Evolutionary conservation across 164 flowering plant species (phyloP), one percentile per base, ranked within the genome.

Genomic region (Platanus orientalis): DNA sequence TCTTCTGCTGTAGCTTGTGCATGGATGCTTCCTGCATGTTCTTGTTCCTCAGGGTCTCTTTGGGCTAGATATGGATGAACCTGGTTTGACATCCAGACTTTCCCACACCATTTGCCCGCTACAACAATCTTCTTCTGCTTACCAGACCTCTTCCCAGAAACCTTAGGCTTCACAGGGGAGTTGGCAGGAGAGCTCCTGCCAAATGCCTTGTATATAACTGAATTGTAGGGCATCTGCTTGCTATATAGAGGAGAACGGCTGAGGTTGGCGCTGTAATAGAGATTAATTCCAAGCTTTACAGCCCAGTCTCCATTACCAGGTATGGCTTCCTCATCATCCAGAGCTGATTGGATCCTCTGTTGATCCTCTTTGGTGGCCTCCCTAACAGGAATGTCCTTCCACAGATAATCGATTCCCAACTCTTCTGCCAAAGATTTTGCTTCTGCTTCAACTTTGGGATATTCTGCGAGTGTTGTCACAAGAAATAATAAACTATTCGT

Each of bases 21-120:
- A 56, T 20, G 63, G 61, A 71, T 61, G 69, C 34, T 67, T 32
- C 58, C 70, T 20, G 59, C 68, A 27, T 68, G 65, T 32, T 76
- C 84, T 48, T 67, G 73, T 53, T 74, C 80, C 62, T 79, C 71
- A 9, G 59, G 56, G 52, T 86, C 89, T 66, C 69, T 70, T 16
- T 81, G 75, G 21, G 63, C 75, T 19, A 95, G 74, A 69, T 83
- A 76, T 6, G 92, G 97, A 64, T 92, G 97, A 60, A 88, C 97
- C 71, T 95, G 97, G 79, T 81, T 85, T 7, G 93, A 84, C 96
- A 86, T 94, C 99, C 99, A 94, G 54, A 94, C 91, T 74, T 83
- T 91, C n/a, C 99, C 99, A 62, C 99, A 94, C 99, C 99, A 94
- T 78, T 84, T 94, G n/a, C 99, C 99, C 14, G 87, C 99, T 48